These are phyloP conservation scores for Diaporthe citriasiana DNA, from an alignment of 2,329 filamentous ascomycete genomes.

Conservation along the genomic window DNA sequence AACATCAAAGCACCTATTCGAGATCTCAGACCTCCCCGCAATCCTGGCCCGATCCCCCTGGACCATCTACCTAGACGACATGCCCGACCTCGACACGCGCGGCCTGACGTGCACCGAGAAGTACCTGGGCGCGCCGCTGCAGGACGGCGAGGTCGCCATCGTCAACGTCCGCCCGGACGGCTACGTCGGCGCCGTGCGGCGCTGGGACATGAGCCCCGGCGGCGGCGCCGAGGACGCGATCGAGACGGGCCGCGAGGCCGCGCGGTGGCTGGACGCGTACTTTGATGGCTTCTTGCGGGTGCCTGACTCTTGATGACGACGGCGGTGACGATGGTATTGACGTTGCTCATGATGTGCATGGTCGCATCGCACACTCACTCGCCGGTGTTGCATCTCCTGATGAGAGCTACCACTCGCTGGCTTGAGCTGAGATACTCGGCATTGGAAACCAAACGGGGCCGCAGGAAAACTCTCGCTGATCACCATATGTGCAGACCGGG, in stretches of 20 bases:
- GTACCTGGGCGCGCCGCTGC: conserved; percentile 72
- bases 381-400: no score
- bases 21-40: conserved; percentile 74
- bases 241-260: conserved; percentile 57
- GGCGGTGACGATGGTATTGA: neutral
- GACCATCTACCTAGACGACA: conserved; percentile 80
- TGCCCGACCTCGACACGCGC: conserved; percentile 68
- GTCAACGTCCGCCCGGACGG: conserved; percentile 80
- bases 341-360: neutral
- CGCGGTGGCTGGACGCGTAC: conserved; percentile 68
- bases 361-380: neutral
- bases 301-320: conserved; percentile 48
- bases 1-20: conserved; percentile 73
- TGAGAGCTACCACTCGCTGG: no score
- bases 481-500: neutral
- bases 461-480: neutral
- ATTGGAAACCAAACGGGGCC: neutral
- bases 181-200: conserved; percentile 75
- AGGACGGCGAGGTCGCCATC: conserved; percentile 70
- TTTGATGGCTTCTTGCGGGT: conserved; percentile 69
- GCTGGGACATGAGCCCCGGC: conserved; percentile 61
- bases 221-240: conserved; percentile 59
- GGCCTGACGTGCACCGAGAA: conserved; percentile 73
- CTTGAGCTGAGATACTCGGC: neutral
- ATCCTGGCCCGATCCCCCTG: conserved; percentile 75